Percentiles rank a stretch among this genome's conserved stretches.
These are phyloP conservation scores for Cyberlindnera nakhonratchasimensis DNA, from an alignment of 805 yeast genomes.

Conservation along the genomic window DNA sequence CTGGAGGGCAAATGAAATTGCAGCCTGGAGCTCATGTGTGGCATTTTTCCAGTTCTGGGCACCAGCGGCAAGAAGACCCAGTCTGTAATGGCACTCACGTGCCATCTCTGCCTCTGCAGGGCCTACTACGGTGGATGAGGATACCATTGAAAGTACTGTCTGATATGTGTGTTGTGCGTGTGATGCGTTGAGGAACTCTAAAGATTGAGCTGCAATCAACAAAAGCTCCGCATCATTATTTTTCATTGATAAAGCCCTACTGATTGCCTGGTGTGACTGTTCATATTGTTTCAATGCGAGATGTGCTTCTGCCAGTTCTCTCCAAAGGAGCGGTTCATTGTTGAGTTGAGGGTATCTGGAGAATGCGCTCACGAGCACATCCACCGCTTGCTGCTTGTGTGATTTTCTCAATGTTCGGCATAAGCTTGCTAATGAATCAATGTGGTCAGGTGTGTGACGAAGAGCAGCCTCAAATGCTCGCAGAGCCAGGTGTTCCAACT, in stretches of 20 bases:
- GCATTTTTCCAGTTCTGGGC: constrained; percentile 49
- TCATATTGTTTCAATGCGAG: constrained; percentile 43
- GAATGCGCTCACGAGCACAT: constrained; percentile 20
- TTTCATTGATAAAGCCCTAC: constrained; percentile 37
- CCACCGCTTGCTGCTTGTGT: constrained; percentile 23
- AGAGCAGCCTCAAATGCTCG: constrained; percentile 24
- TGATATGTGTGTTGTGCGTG: constrained; percentile 48
- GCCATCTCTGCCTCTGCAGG: constrained; percentile 44
- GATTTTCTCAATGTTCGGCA: constrained; percentile 17
- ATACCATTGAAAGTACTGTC: constrained; percentile 39
- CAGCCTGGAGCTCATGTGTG: constrained; percentile 46
- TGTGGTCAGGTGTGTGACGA: constrained; percentile 24
- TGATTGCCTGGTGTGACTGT: constrained; percentile 48
- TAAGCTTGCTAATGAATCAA: constrained; percentile 19
- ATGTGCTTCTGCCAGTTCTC: constrained; percentile 52
- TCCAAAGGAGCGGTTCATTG: constrained; percentile 40
- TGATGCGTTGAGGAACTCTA: constrained; percentile 38
- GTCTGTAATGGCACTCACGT: constrained; percentile 50
- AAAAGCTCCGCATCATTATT: constrained; percentile 45
- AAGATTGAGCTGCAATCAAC: constrained; percentile 47
- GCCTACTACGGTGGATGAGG: constrained; percentile 24
- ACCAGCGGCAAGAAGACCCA: constrained; percentile 52
- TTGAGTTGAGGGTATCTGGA: constrained; percentile 35
- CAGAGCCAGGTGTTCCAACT: constrained; percentile 18
- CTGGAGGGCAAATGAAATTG: constrained; percentile 33